Evolutionary conservation across 495 filamentous ascomycete genomes (phyloP).

Genomic region (Bryoglossum gracile): DNA sequence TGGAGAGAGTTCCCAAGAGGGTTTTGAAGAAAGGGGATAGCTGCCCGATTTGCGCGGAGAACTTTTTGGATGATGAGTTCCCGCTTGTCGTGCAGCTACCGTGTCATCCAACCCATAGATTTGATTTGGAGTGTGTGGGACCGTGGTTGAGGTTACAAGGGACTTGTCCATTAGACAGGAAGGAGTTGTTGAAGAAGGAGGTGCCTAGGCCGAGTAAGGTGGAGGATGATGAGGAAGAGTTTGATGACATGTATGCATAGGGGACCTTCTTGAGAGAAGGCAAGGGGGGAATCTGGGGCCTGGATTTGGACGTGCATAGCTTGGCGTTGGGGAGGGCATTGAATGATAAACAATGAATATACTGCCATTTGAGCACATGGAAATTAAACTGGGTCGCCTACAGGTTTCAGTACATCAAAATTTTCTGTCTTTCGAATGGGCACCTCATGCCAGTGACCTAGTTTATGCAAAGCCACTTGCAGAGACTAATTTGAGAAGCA

Average conservation of each 20-base stretch:
- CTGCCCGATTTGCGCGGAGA: conserved; percentile 83
- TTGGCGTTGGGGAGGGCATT: conserved; percentile 12
- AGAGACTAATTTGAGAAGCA: too few relatives aligned
- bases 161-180: conserved; percentile 82
- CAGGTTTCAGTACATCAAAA: too few relatives aligned
- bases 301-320: conserved; percentile 7
- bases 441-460: too few relatives aligned
- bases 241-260: conserved; percentile 55
- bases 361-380: too few relatives aligned
- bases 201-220: conserved; percentile 35
- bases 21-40: conserved; percentile 55
- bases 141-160: conserved; percentile 87
- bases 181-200: conserved; percentile 65
- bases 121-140: conserved; percentile 90
- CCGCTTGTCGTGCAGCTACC: conserved; percentile 83
- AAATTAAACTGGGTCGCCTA: too few relatives aligned
- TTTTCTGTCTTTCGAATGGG: too few relatives aligned
- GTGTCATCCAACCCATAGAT: conserved; percentile 72
- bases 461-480: too few relatives aligned
- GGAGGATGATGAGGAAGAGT: conserved; percentile 58
- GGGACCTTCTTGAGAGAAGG: conserved; percentile 43
- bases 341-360: conserved; percentile 1
- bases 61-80: conserved; percentile 70
- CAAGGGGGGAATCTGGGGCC: neutral
- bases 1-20: conserved; percentile 74